phyloP scores from a whole-genome alignment of 169 alveolate genomes.

The Eimeria tenella region DNA sequence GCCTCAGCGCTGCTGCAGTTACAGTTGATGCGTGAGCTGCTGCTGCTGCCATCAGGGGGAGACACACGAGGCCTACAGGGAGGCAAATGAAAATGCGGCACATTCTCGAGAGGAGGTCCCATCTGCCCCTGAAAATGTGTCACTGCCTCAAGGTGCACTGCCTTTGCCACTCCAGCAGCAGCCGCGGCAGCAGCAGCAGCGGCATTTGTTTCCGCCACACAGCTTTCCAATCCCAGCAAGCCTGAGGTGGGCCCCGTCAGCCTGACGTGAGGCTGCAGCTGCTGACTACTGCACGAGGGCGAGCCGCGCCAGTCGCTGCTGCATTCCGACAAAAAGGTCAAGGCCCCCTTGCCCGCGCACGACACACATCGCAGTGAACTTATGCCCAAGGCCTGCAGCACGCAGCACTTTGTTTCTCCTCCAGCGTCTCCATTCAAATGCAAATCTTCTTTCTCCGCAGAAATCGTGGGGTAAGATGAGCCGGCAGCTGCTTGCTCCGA shows the following conservation, averaged over 20 bases:
- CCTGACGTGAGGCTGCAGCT: conserved; percentile 42
- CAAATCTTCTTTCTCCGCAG: neutral
- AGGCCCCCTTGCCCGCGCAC: conserved; percentile 52
- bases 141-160: conserved; percentile 53
- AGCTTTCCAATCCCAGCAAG: conserved; percentile 43
- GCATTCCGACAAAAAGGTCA: conserved; percentile 10
- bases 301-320: conserved; percentile 38
- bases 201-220: conserved; percentile 66
- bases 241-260: conserved; percentile 39
- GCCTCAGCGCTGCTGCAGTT: neutral
- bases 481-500: conserved; percentile 1
- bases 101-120: conserved; percentile 55
- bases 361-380: conserved; percentile 28
- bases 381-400: conserved; percentile 36
- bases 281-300: conserved; percentile 37
- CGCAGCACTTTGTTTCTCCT: conserved; percentile 41
- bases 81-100: conserved; percentile 60
- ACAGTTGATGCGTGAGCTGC: conserved; percentile 6
- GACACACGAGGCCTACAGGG: neutral
- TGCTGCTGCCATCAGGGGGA: conserved; percentile 1
- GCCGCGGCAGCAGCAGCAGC: conserved; percentile 73
- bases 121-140: conserved; percentile 53
- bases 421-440: neutral
- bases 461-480: neutral
- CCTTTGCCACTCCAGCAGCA: conserved; percentile 68